Evolutionary conservation across 1,139 yeast species (phyloP).

Genomic region (Yamadazyma taylorii): DNA sequence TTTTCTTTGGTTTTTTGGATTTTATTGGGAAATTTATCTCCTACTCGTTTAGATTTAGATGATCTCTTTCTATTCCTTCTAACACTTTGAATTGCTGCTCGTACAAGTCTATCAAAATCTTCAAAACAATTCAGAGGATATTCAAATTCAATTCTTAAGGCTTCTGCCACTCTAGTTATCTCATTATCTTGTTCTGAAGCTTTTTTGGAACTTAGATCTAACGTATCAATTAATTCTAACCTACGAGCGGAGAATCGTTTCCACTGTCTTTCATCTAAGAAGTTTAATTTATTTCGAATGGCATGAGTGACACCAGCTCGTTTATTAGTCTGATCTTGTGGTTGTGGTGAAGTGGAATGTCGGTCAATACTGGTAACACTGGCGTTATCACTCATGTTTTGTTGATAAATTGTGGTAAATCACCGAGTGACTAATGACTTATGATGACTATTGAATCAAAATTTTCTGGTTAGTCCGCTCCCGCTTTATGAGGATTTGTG

Average conservation of each 20-base stretch:
- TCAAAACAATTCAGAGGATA: slow-evolving; percentile 56
- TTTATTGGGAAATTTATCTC: slow-evolving; percentile 8
- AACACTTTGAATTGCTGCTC: slow-evolving; percentile 84
- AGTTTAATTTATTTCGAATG: slow-evolving; percentile 70
- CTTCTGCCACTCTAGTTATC: slow-evolving; percentile 73
- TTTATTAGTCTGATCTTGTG: slow-evolving; percentile 5
- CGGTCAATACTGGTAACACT: no score
- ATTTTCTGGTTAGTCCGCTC: not conserved
- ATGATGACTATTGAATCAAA: not conserved
- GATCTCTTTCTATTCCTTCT: slow-evolving; percentile 46
- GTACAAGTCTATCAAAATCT: slow-evolving; percentile 85
- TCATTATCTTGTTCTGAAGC: slow-evolving; percentile 92
- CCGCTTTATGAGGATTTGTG: slow-evolving; percentile 1
- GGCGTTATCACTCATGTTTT: slow-evolving; percentile 3
- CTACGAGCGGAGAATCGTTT: slow-evolving; percentile 85
- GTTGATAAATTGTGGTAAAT: no score
- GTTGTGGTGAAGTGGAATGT: no score
- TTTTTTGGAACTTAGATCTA: slow-evolving; percentile 72
- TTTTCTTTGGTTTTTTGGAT: slow-evolving; percentile 4
- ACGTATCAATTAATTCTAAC: slow-evolving; percentile 79
- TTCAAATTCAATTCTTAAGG: slow-evolving; percentile 72
- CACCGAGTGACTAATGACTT: not conserved
- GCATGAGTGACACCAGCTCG: slow-evolving; percentile 71
- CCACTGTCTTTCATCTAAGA: slow-evolving; percentile 83
- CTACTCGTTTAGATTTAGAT: slow-evolving; percentile 26